Evolutionary conservation across 139 green algal species (phyloP).

Genomic region (Coelastrella sp.): DNA sequence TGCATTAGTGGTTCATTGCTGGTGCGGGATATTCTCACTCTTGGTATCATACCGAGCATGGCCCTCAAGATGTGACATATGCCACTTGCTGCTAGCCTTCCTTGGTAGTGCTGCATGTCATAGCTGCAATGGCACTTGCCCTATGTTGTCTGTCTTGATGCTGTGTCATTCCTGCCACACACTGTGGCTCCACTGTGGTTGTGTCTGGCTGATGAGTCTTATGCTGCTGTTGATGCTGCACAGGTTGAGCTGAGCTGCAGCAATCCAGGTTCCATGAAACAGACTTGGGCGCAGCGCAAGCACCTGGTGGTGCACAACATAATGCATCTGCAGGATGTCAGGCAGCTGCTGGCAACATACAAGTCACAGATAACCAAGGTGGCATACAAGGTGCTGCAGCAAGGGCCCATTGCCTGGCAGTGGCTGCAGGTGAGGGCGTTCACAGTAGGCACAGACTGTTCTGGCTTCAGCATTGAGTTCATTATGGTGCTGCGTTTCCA

Average conservation of each 20-base stretch:
- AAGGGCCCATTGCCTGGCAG: not conserved
- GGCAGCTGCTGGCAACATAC: not conserved
- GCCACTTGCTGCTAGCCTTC: too few species aligned
- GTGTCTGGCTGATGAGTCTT: not conserved
- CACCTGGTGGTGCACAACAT: slow-evolving; percentile 2
- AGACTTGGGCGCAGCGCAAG: not conserved
- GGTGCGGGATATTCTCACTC: too few species aligned
- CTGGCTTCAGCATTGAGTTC: too few species aligned
- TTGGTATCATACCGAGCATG: too few species aligned
- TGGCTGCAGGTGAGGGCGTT: slow-evolving; percentile 12
- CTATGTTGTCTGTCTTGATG: not conserved
- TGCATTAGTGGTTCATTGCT: not conserved
- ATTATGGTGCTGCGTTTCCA: too few species aligned
- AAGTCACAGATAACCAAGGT: slow-evolving; percentile 12
- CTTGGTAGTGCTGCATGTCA: not conserved
- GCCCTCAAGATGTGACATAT: too few species aligned
- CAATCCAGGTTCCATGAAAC: not conserved
- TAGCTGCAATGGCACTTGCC: not conserved
- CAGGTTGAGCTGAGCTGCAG: slow-evolving; percentile 42
- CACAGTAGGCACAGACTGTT: not conserved
- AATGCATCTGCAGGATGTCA: not conserved
- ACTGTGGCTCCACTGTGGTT: not conserved
- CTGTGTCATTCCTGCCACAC: not conserved
- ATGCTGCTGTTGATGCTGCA: not conserved
- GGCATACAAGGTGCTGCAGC: slow-evolving; percentile 13